Conservation (phyloP, 2,329 filamentous ascomycete genomes). For the Knufia fluminis region DNA sequence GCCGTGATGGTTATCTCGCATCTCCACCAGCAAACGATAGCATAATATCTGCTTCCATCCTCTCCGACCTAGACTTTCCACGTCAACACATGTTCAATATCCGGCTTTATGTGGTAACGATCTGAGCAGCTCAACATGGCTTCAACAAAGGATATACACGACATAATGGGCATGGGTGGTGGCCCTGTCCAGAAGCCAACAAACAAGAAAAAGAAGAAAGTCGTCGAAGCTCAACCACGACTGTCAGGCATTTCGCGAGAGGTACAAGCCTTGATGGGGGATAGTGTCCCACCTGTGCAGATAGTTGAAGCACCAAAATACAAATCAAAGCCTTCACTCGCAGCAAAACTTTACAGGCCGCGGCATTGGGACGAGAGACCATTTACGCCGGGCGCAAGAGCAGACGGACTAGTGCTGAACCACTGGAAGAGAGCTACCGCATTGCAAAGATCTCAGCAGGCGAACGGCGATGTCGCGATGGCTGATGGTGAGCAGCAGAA, state of each 20-base stretch:
- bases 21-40: neutral
- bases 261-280: slow-evolving; percentile 42
- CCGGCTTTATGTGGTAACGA: no score
- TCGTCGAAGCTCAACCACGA: slow-evolving; percentile 41
- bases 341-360: slow-evolving; percentile 20
- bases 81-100: no score
- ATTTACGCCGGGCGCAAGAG: slow-evolving; percentile 70
- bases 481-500: slow-evolving; percentile 26
- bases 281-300: slow-evolving; percentile 42
- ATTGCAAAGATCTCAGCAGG: slow-evolving; percentile 14
- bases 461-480: slow-evolving; percentile 24
- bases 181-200: slow-evolving; percentile 46
- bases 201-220: slow-evolving; percentile 67
- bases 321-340: slow-evolving; percentile 29
- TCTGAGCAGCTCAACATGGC: slow-evolving; percentile 37
- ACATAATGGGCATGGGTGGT: slow-evolving; percentile 71
- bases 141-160: slow-evolving; percentile 73
- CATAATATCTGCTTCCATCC: neutral
- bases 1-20: neutral
- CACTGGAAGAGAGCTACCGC: slow-evolving; percentile 67
- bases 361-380: slow-evolving; percentile 29
- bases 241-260: slow-evolving; percentile 40
- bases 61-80: neutral
- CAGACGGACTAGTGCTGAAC: slow-evolving; percentile 59
- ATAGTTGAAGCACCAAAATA: slow-evolving; percentile 43